phyloP scores from a whole-genome alignment of 2,329 filamentous ascomycete genomes.

The Claviceps sp. region DNA sequence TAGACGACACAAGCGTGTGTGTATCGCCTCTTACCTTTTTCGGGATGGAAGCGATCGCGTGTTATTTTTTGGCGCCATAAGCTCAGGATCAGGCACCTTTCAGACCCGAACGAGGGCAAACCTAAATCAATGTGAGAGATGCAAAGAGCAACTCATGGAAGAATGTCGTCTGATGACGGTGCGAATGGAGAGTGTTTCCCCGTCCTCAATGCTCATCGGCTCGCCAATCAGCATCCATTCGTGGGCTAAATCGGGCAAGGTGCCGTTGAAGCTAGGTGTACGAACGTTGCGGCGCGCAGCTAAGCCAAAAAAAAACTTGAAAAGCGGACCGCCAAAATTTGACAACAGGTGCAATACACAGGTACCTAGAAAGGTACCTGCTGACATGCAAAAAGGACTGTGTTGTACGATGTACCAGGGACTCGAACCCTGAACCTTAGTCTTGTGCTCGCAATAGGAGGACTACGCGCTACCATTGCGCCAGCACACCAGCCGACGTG shows the following conservation, averaged over 20 bases:
- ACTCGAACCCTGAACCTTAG: constrained; percentile 6
- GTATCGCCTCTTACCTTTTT: too few species aligned
- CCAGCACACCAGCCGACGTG: constrained; percentile 1
- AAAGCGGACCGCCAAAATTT: neutral
- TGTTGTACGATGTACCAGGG: constrained; percentile 1
- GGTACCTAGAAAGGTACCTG: too few species aligned
- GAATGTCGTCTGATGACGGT: neutral
- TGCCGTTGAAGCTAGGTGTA: too few species aligned
- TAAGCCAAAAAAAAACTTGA: neutral
- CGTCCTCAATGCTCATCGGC: neutral
- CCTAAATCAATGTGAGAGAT: neutral
- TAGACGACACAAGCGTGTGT: too few species aligned
- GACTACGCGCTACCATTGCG: constrained; percentile 5
- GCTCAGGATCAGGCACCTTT: too few species aligned
- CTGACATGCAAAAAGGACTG: neutral
- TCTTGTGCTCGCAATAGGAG: neutral
- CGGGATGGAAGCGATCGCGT: too few species aligned
- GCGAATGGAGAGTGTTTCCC: too few species aligned
- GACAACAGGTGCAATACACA: too few species aligned
- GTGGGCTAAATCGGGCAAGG: neutral
- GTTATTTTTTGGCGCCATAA: too few species aligned
- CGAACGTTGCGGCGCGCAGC: too few species aligned
- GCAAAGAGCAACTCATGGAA: neutral
- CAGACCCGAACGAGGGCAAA: too few species aligned
- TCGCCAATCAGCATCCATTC: neutral